A percentile compares a stretch with the other conserved stretches of the same genome.
These are phyloP conservation scores for Talaromyces pinophilus DNA, from an alignment of 2,329 filamentous ascomycete genomes.

Conservation along the genomic window DNA sequence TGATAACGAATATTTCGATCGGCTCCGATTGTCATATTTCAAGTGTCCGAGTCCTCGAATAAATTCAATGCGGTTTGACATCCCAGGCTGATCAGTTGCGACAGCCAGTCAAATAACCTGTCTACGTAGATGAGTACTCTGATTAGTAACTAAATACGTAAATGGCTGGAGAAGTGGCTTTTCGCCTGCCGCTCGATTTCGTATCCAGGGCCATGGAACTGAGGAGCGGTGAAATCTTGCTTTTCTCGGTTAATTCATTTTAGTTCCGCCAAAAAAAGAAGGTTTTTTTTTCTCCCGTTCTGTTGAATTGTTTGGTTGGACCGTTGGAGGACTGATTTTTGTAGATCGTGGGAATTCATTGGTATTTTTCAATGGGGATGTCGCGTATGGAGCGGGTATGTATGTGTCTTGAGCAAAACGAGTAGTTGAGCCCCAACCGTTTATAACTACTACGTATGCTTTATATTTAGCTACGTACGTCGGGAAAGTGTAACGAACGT, in stretches of 20 bases:
- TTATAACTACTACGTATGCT: background rate
- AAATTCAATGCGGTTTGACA: background rate
- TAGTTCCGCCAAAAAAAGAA: background rate
- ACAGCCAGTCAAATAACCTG: background rate
- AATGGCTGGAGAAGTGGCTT: background rate
- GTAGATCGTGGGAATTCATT: constrained; percentile 4
- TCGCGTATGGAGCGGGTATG: background rate
- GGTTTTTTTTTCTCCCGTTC: background rate
- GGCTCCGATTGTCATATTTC: background rate
- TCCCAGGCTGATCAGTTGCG: background rate
- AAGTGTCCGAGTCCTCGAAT: background rate
- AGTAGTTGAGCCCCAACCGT: constrained; percentile 4
- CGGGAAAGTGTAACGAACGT: background rate
- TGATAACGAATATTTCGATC: constrained; percentile 3
- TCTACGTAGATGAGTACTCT: background rate
- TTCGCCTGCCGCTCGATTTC: background rate
- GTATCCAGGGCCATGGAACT: background rate
- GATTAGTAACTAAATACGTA: background rate
- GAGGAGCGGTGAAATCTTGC: background rate
- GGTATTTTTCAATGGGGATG: background rate
- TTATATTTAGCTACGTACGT: background rate
- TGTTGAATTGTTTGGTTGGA: background rate
- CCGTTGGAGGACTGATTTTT: background rate
- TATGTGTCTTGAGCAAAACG: background rate
- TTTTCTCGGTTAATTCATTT: background rate